These are phyloP conservation scores for Fistulifera pelliculosa DNA, from an alignment of 108 stramenopile genomes.

Conservation along the genomic window DNA sequence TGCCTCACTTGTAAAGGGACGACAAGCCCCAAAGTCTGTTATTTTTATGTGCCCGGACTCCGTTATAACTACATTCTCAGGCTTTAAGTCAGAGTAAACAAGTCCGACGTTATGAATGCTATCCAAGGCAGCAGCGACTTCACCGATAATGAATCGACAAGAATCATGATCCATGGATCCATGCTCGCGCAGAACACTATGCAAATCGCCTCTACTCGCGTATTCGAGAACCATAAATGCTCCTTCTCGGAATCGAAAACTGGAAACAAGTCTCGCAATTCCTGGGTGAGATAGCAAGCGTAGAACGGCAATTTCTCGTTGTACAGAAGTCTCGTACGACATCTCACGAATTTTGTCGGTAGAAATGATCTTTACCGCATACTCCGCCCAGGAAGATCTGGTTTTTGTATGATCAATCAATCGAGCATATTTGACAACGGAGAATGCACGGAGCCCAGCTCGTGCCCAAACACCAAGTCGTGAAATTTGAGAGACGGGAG, in stretches of 20 bases:
- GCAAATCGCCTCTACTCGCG: constrained; percentile 88
- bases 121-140: constrained; percentile 78
- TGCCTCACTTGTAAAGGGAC: constrained; percentile 69
- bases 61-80: constrained; percentile 87
- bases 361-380: constrained; percentile 87
- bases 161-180: constrained; percentile 88
- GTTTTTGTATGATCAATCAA: constrained; percentile 69
- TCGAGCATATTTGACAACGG: constrained; percentile 81
- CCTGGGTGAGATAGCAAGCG: constrained; percentile 82
- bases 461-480: constrained; percentile 94
- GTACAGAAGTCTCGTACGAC: constrained; percentile 76
- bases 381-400: constrained; percentile 89
- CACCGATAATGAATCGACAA: constrained; percentile 84
- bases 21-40: constrained; percentile 94
- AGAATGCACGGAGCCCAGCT: constrained; percentile 86
- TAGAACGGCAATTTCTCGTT: constrained; percentile 88
- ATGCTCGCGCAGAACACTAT: constrained; percentile 60
- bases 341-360: constrained; percentile 69
- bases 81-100: constrained; percentile 86
- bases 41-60: constrained; percentile 92
- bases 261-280: constrained; percentile 84
- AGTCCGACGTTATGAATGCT: constrained; percentile 85
- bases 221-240: constrained; percentile 96
- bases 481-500: constrained; percentile 90
- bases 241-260: constrained; percentile 86